Evolutionary conservation across 306 rosid genomes (phyloP), one percentile per base, ranked within the genome.

Genomic region (Pueraria montana): DNA sequence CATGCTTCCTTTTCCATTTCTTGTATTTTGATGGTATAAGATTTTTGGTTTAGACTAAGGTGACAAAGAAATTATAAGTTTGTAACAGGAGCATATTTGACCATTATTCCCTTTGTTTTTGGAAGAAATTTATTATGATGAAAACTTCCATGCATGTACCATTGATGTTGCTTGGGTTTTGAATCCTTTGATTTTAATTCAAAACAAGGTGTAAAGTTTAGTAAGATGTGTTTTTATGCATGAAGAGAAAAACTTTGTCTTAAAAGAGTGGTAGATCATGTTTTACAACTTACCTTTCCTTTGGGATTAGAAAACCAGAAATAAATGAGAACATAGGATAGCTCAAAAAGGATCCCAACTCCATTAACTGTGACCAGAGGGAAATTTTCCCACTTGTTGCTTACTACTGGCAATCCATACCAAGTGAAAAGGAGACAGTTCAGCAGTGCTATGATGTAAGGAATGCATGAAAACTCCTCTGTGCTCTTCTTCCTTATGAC

Each of bases 351-450:
- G 79, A 89, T 52, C 4, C 98, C 98, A 21, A 88, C 80, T 56
- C 95, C 97, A 84, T 93, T 95, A 36, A 88, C 88, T 27, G 95
- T 88, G 72, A 93, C 92, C 11, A 95, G 74, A 59, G 89, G 91
- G 46, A 94, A 78, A 64, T 93, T 93, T 82, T 94, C 94, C 96
- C 95, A 90, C n/a, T 85, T 74, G 80, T 42, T 13, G 87, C 98
- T 94, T 4, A 93, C 85, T 6, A 94, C 53, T n/a, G 97, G 98
- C 83, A 93, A 36, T 27, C 94, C 97, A 87, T 94, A 94, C 96
- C 96, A 93, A 48, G 95, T 80, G 52, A 84, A 94, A 45, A 92
- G 88, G 74, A 94, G 94, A 80, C 97, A 91, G 76, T 93, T 93
- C 69, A 85, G n/a, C 0, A 94, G 78, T 76, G 87, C 91, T 59